Base-by-base conservation (phyloP, 345 rosid species). In the Linum lewisii region DNA sequence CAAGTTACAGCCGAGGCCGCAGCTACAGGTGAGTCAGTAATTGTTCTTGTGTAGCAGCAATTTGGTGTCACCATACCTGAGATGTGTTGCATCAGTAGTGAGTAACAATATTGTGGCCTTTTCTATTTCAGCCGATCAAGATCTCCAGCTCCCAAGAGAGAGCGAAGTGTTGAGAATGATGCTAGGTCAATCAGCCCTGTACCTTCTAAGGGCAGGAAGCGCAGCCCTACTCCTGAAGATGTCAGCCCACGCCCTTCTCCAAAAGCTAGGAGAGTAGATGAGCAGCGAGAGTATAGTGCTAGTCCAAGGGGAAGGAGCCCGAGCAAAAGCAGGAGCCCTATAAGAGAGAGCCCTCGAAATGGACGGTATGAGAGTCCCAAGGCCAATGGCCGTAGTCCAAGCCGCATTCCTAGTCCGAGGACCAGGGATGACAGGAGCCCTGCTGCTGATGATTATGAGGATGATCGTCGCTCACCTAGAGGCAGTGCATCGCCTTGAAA, bases 1-100 rank as follows among this genome's bases (percentile, higher is more conserved):
- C 82, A 42, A 85, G 97, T 71, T 88, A 81, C 77, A 86, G 95
- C 66, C 72, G 87, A n/a, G 88, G 86, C 49, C 92, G 80, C 23
- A 92, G 98, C 73, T 84, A 86, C 82, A 80, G 87, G 87, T 86
- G 55, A 59, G 68, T 37, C 13, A 42, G 11, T 42, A 42, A 15
- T 15, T n/a, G n/a, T 10, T 10, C 1, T 15, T 10, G 18, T 59
- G 16, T 4, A 29, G 34, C 34, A 29, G 7, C 34, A 29, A 29
- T 29, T n/a, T 57, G 19, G 13, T 36, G 7, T 34, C 7, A 6
- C 19, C 32, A 7, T 24, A 42, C 15, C 21, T 6, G 36, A 56
- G 44, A 23, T 36, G 50, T 24, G 13, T 1, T 36, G 22, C 34
- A 14, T n/a, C 54, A 4, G 38, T 34, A 34, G 38, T 34, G 9